phyloP scores from a whole-genome alignment of 345 rosid genomes.

The Syzygium aromaticum region DNA sequence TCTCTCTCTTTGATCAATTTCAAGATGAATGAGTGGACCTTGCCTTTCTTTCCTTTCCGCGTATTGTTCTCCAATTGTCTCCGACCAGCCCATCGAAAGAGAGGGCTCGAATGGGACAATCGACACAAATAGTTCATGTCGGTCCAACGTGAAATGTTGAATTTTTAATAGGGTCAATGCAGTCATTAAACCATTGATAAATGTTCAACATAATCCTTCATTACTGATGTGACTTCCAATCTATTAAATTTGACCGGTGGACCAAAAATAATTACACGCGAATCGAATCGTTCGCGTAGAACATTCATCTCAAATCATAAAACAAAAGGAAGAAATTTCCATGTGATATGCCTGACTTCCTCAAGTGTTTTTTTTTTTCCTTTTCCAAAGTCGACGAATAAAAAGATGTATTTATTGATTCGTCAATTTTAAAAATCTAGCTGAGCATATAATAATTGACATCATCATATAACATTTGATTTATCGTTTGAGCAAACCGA shows the following conservation, averaged over 20 bases:
- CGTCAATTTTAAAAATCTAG: neutral
- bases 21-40: neutral
- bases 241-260: neutral
- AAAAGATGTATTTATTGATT: neutral
- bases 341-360: neutral
- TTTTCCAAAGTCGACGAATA: neutral
- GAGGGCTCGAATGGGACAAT: too few relatives aligned
- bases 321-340: too few relatives aligned
- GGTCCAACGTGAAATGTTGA: accelerated
- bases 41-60: neutral
- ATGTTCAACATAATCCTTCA: too few relatives aligned
- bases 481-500: neutral
- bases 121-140: neutral
- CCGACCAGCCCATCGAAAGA: neutral
- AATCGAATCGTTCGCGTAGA: accelerated
- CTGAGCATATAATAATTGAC: neutral
- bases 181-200: accelerated
- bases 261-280: accelerated
- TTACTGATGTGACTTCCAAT: neutral
- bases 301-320: neutral
- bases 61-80: neutral
- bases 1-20: neutral
- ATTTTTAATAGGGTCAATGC: neutral
- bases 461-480: accelerated
- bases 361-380: neutral